Conservation (phyloP, 2,329 filamentous ascomycete genomes). For the Neofusicoccum sp. region DNA sequence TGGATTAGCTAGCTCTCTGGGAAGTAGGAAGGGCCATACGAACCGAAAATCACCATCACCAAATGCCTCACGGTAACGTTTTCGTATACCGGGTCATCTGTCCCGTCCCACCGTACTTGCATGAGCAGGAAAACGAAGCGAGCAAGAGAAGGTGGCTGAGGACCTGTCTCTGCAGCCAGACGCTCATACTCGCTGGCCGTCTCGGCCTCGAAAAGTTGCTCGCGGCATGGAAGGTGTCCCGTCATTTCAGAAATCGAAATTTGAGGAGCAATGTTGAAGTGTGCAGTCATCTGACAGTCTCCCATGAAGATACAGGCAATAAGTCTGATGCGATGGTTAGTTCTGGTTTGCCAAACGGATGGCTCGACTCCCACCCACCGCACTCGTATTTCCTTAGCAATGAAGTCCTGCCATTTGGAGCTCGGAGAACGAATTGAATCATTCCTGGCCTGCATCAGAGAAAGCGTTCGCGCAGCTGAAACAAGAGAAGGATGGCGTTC, state of each 20-base stretch:
- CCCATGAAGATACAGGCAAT: neutral
- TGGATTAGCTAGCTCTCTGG: neutral
- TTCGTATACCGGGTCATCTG: neutral
- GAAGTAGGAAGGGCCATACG: neutral
- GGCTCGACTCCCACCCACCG: constrained; percentile 20
- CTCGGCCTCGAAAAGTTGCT: constrained; percentile 22
- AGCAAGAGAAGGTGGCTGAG: neutral
- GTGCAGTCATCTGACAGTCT: neutral
- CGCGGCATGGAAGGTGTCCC: constrained; percentile 17
- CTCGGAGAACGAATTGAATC: neutral
- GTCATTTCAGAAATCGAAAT: constrained; percentile 20
- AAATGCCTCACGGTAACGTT: constrained; percentile 14
- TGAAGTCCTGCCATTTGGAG: constrained; percentile 19
- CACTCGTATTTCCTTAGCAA: constrained; percentile 19
- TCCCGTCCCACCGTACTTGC: neutral
- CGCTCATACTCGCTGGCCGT: constrained; percentile 7
- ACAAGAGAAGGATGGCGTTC: constrained; percentile 18
- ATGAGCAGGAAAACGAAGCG: neutral
- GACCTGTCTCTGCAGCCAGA: neutral
- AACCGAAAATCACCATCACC: constrained; percentile 21
- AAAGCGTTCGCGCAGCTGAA: constrained; percentile 17
- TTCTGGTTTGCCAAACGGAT: neutral
- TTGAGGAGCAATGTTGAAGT: constrained; percentile 18
- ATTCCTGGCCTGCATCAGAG: neutral
- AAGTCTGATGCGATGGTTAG: neutral